phyloP scores from a whole-genome alignment of 192 early-diverging fungal species.

The Spizellomyces punctatus region DNA sequence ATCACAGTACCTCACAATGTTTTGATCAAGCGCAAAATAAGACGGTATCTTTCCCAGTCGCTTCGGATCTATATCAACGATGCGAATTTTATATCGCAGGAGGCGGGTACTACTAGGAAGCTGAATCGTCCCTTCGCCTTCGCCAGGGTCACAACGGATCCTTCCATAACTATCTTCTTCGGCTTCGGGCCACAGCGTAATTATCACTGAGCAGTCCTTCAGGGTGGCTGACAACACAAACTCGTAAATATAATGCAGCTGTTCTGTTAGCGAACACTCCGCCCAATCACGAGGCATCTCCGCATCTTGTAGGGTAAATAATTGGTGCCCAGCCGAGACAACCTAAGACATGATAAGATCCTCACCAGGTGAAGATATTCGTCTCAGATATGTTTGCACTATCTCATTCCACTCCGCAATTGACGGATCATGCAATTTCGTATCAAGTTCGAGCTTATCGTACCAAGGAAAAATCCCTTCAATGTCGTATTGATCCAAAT shows the following conservation, averaged over 20 bases:
- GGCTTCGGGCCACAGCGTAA: conserved; percentile 45
- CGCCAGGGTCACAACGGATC: background rate
- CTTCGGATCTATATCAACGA: conserved; percentile 78
- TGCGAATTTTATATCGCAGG: conserved; percentile 50
- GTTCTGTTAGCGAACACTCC: no score
- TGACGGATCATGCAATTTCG: conserved; percentile 5
- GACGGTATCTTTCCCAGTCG: conserved; percentile 56
- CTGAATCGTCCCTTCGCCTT: background rate
- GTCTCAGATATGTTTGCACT: background rate
- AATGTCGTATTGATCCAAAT: conserved; percentile 34
- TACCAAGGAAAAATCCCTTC: conserved; percentile 23
- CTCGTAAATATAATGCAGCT: conserved; percentile 60
- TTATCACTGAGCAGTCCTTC: conserved; percentile 77
- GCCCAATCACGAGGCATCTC: no score
- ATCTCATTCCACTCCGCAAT: conserved; percentile 21
- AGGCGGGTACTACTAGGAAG: background rate
- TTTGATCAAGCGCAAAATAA: conserved; percentile 56
- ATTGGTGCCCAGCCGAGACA: no score
- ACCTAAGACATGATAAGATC: no score
- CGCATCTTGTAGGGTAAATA: no score
- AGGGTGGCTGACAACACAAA: conserved; percentile 73
- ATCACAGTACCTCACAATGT: conserved; percentile 47
- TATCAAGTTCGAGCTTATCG: conserved; percentile 1
- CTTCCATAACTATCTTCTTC: background rate
- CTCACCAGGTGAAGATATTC: no score